A percentile compares a stretch with the other conserved stretches of the same genome.
Conservation (phyloP, 257 asterid species). For the Nicotiana sylvestris region DNA sequence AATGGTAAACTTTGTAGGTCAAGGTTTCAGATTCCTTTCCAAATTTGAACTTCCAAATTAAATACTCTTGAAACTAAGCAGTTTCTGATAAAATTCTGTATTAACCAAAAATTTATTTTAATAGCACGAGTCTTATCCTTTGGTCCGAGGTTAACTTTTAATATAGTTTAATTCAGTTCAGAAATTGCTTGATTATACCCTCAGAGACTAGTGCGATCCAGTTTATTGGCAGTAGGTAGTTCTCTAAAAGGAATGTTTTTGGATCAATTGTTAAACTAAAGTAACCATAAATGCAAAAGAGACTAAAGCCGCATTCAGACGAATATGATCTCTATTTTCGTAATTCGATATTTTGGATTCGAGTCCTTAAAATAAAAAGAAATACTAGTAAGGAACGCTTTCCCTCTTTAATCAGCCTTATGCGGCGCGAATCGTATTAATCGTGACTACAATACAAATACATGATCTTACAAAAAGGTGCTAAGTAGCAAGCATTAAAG, state of each 20-base stretch:
- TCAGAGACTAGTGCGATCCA: background rate
- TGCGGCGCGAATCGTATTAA: no score
- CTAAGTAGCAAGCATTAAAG: no score
- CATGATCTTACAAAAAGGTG: no score
- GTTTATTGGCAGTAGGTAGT: background rate
- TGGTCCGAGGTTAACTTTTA: background rate
- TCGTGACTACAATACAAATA: no score
- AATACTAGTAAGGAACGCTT: no score
- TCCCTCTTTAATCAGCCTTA: no score
- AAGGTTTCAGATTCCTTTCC: background rate
- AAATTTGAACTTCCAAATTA: slow-evolving; percentile 1
- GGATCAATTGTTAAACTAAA: background rate
- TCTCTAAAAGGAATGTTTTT: background rate
- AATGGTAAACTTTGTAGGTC: background rate
- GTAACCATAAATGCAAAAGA: background rate
- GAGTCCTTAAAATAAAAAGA: no score
- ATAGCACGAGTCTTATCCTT: background rate
- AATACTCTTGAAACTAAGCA: background rate
- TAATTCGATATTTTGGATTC: no score
- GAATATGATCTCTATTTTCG: no score
- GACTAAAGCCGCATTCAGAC: background rate
- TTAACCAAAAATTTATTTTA: background rate
- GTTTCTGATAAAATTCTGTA: background rate
- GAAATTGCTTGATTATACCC: background rate
- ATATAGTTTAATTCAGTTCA: background rate